Evolutionary conservation across 176 grass and related monocot species (phyloP), one percentile per base, ranked within the genome.

Genomic region (Eleusine indica): DNA sequence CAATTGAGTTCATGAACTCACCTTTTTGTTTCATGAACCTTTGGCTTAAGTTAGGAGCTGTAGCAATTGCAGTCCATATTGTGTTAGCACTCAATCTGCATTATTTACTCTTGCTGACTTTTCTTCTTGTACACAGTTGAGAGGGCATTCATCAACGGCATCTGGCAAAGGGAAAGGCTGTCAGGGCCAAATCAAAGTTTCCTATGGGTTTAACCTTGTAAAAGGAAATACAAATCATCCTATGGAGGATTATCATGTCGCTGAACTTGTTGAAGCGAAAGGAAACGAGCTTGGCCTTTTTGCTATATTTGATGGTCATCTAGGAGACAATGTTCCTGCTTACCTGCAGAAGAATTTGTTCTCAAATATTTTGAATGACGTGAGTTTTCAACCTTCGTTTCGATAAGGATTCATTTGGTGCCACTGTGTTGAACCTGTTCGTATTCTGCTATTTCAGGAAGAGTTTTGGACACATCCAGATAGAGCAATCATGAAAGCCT

Each of bases 221-320:
- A 89, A 86, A 80, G 94, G 94, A 43, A 87, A 71, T 81, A 88
- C 86, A 9, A 91, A 87, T 73, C 94, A 96, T 87, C 86, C 94
- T 5, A 96, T 96, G 94, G 94, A 96, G 87, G 94, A 96, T 79
- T 96, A 74, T 76, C 91, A 91, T 76, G 86, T 96, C 2, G 91
- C 70, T 0, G 88, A 93, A 46, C 91, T 96, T 63, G 21, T 70
- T 2, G 79, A 82, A 21, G 79, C 18, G 2, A 88, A 89, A 39
- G 88, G 81, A 56, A 79, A 76, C 1, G 86, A 91, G 74, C 79
- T 96, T 78, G 94, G 86, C 35, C 81, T 96, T 77, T 96, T 96
- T 58, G 94, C 86, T 57, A 93, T 96, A 11, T 96, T 80, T 73
- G 94, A 96, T 9, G 91, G 94, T 6, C 94, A 96, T 96, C 76